Conservation (phyloP, 2,329 filamentous ascomycete genomes). For the Fusarium proliferatum region DNA sequence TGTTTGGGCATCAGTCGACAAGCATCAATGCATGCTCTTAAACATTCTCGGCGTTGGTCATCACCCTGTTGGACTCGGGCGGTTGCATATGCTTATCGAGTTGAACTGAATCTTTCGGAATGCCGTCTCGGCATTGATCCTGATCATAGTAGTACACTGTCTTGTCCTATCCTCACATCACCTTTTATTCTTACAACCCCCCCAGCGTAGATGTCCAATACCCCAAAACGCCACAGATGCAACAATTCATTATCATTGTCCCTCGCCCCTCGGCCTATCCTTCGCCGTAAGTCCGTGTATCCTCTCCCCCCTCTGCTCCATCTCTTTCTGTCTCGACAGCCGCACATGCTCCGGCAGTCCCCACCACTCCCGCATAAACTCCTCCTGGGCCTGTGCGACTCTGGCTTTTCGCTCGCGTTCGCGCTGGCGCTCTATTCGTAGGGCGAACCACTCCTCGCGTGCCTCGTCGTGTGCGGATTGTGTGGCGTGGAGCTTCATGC, state of each 20-base stretch:
- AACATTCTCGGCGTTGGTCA: background rate
- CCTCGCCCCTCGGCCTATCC: constrained; percentile 39
- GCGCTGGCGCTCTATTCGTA: constrained; percentile 74
- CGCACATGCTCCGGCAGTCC: constrained; percentile 68
- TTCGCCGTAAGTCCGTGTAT: constrained; percentile 63
- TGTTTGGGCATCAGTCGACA: constrained; percentile 10
- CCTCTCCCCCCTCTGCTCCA: constrained; percentile 61
- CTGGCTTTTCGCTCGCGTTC: constrained; percentile 73
- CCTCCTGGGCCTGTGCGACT: constrained; percentile 71
- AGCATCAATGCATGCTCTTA: constrained; percentile 19
- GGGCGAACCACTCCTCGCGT: constrained; percentile 91
- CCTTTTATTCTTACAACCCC: constrained; percentile 34
- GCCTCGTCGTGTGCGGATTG: constrained; percentile 87
- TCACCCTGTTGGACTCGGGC: background rate
- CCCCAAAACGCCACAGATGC: constrained; percentile 42
- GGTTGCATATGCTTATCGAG: background rate
- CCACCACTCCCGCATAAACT: constrained; percentile 76
- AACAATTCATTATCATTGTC: constrained; percentile 22
- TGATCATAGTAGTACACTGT: constrained; percentile 5
- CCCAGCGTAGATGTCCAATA: constrained; percentile 38
- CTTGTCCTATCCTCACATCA: background rate
- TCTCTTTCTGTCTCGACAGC: constrained; percentile 60
- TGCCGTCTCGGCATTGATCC: background rate
- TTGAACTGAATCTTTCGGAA: background rate
- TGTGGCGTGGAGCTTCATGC: constrained; percentile 90